Evolutionary conservation across 805 yeast species (phyloP), one percentile per base, ranked within the genome.

Genomic region (Candida easanensis): DNA sequence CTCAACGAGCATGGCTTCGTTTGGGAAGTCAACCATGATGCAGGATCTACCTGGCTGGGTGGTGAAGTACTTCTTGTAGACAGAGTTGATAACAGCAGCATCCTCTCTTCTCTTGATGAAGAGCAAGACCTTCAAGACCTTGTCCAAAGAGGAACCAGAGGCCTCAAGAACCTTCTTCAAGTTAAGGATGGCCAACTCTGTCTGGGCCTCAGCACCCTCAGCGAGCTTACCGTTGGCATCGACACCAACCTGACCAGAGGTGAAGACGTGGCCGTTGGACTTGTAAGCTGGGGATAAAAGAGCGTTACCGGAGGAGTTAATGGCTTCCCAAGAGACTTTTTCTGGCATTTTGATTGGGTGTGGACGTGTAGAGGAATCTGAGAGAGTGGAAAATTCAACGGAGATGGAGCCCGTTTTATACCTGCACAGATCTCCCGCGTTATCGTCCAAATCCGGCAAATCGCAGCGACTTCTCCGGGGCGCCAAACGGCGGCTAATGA

Each of bases 11-110:
- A 77, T 48, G n/a, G 62, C 53, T 10, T 72, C 66, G 55, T 75
- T 70, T 54, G 79, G 78, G 63, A 77, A 77, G 7, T 63, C 70
- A 26, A 73, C 80, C 40, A 74, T 64, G 28, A 77, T 65, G 55
- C 79, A 74, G 36, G 75, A 69, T 65, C 83, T 69, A 7, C 79
- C 78, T 16, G 83, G 83, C 49, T 66, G 64, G 35, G 65, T 62
- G 3, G 69, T 66, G 63, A 78, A 73, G 54, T 67, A 64, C 48
- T 70, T 65, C 15, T 62, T 63, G 55, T 77, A 78, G 33, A 76
- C 65, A 36, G 64, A 54, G 60, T 77, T 77, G 50, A 77, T 66
- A 20, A 52, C 58, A 5, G 67, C 55, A 15, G 73, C 70, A 50
- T 73, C 69, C 23, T 63, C 57, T 20, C 69, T 64, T 49, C 76